Conservation (phyloP, 2,329 filamentous ascomycete species). For the Fusarium devonianum region DNA sequence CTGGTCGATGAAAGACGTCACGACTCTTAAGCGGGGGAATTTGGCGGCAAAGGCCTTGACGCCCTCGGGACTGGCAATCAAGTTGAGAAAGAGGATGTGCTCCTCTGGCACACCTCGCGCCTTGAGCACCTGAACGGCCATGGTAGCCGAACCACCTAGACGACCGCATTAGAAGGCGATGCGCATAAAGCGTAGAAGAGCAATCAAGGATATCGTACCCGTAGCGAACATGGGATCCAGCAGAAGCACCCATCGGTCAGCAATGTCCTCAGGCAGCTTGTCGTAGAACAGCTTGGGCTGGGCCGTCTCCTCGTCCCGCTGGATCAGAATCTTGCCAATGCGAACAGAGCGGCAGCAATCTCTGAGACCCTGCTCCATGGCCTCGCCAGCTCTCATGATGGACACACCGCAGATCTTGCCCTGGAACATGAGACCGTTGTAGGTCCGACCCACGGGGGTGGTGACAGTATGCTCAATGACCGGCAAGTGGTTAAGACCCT, state of each 20-base stretch:
- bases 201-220: conserved; percentile 59
- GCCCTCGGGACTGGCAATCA: conserved; percentile 96
- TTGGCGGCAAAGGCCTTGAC: conserved; percentile 87
- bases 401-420: conserved; percentile 98
- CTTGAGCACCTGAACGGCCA: conserved; percentile 94
- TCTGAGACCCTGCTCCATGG: conserved; percentile 95
- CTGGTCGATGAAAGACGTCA: conserved; percentile 95
- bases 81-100: conserved; percentile 92
- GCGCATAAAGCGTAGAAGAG: conserved; percentile 3
- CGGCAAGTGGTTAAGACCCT: conserved; percentile 95
- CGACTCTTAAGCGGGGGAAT: conserved; percentile 88
- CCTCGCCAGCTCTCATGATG: conserved; percentile 97
- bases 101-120: conserved; percentile 92
- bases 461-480: conserved; percentile 88
- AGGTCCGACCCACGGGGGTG: conserved; percentile 87
- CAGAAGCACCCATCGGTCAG: conserved; percentile 89
- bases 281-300: conserved; percentile 96
- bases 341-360: conserved; percentile 98
- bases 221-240: conserved; percentile 99
- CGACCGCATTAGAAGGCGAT: conserved; percentile 12
- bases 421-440: conserved; percentile 92
- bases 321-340: conserved; percentile 98
- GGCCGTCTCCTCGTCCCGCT: conserved; percentile 93
- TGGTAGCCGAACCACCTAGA: conserved; percentile 88
- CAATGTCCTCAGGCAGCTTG: conserved; percentile 94